Conservation (phyloP, 2,329 filamentous ascomycete species). For the Alternaria incomplexa region DNA sequence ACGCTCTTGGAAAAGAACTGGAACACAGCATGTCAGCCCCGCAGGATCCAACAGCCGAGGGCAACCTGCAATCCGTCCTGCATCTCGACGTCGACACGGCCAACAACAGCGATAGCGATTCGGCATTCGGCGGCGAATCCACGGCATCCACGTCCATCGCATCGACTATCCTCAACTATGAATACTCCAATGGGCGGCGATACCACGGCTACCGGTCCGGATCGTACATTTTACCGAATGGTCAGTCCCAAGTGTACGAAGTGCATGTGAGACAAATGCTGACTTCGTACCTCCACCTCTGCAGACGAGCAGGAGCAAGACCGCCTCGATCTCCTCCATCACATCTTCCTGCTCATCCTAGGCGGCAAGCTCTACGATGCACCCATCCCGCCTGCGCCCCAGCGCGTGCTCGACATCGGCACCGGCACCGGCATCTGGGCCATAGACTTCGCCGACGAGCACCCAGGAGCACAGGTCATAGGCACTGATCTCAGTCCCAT, state of each 20-base stretch:
- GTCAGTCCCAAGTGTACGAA: not conserved
- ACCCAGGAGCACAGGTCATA: constrained; percentile 42
- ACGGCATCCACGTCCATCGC: constrained; percentile 43
- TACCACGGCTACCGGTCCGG: constrained; percentile 48
- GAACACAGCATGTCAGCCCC: constrained; percentile 16
- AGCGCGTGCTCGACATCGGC: constrained; percentile 46
- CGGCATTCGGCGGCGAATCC: constrained; percentile 37
- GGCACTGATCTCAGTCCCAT: constrained; percentile 49
- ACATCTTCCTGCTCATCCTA: constrained; percentile 46
- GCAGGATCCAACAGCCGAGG: constrained; percentile 4
- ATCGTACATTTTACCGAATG: constrained; percentile 46
- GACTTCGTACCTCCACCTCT: not conserved
- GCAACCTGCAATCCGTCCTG: constrained; percentile 33
- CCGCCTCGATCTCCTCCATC: constrained; percentile 48
- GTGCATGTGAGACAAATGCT: not conserved
- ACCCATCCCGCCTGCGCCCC: constrained; percentile 28
- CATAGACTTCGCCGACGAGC: constrained; percentile 47
- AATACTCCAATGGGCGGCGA: constrained; percentile 47
- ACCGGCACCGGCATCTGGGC: constrained; percentile 52
- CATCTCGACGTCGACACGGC: constrained; percentile 37
- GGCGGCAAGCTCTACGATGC: constrained; percentile 46
- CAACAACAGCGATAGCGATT: constrained; percentile 38
- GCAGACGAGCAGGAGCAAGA: constrained; percentile 46
- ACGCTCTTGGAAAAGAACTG: not conserved
- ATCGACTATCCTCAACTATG: constrained; percentile 47